phyloP scores from a whole-genome alignment of 2,329 filamentous ascomycete genomes.

The Fusarium nanum region DNA sequence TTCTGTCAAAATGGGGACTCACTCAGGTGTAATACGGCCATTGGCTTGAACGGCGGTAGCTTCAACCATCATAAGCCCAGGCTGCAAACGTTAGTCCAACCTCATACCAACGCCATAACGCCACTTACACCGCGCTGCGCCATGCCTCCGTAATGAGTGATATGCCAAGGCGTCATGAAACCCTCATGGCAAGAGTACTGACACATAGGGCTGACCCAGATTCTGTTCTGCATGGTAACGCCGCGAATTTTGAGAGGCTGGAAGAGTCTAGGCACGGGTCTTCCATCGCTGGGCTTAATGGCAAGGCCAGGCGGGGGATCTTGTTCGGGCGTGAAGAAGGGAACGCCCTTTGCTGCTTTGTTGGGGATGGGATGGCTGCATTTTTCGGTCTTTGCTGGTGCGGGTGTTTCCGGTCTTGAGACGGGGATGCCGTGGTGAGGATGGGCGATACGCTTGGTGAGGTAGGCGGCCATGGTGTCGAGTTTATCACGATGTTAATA shows the following conservation, averaged over 20 bases:
- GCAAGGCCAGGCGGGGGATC: slow-evolving; percentile 58
- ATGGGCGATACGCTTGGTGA: slow-evolving; percentile 43
- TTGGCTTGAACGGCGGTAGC: slow-evolving; percentile 74
- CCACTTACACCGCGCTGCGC: slow-evolving; percentile 69
- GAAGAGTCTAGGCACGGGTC: slow-evolving; percentile 64
- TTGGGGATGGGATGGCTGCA: slow-evolving; percentile 41
- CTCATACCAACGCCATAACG: not conserved
- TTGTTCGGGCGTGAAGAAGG: slow-evolving; percentile 63
- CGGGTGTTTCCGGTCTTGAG: slow-evolving; percentile 41
- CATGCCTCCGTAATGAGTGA: slow-evolving; percentile 79
- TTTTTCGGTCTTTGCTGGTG: slow-evolving; percentile 36
- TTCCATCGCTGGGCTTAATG: slow-evolving; percentile 56
- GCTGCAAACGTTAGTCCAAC: slow-evolving; percentile 31
- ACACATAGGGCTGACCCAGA: slow-evolving; percentile 61
- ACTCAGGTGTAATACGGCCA: slow-evolving; percentile 77
- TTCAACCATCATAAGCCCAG: slow-evolving; percentile 75
- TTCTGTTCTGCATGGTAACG: slow-evolving; percentile 58
- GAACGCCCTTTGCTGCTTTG: slow-evolving; percentile 49
- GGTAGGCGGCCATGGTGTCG: slow-evolving; percentile 45
- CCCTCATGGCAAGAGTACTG: slow-evolving; percentile 62
- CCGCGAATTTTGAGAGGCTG: slow-evolving; percentile 60
- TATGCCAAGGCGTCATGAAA: slow-evolving; percentile 77
- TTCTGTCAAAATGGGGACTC: not conserved
- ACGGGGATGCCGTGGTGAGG: slow-evolving; percentile 47
- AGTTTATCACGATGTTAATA: not conserved